Evolutionary conservation across 148 eudicot genomes (phyloP).

Genomic region (Polygonum aviculare): DNA sequence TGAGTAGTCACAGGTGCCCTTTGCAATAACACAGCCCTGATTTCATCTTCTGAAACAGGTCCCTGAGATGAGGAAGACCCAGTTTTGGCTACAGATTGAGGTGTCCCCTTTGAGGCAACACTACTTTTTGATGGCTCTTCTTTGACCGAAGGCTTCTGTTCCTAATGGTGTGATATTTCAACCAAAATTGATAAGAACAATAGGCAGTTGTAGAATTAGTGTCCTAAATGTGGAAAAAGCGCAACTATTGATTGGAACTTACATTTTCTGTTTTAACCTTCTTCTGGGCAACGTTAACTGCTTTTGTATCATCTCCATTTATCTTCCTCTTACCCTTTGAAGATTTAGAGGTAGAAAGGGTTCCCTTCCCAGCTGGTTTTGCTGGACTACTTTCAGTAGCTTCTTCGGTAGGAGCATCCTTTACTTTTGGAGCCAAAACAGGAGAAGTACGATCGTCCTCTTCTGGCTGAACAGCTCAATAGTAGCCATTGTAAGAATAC

Average conservation of each 20-base stretch:
- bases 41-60: constrained; percentile 92
- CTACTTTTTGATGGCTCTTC: constrained; percentile 44
- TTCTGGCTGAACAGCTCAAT: constrained; percentile 26
- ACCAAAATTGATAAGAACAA: constrained; percentile 12
- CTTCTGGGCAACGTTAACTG: constrained; percentile 48
- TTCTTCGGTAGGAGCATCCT: constrained; percentile 75
- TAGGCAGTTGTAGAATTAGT: neutral
- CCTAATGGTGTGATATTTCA: constrained; percentile 28
- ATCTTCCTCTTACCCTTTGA: constrained; percentile 81
- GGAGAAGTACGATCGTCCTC: constrained; percentile 77
- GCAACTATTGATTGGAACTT: neutral
- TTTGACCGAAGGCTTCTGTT: constrained; percentile 42
- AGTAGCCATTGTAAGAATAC: neutral
- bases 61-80: constrained; percentile 43
- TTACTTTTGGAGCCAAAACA: constrained; percentile 70
- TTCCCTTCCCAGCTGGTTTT: constrained; percentile 62
- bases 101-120: constrained; percentile 30
- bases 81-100: constrained; percentile 32
- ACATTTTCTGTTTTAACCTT: constrained; percentile 88
- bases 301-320: constrained; percentile 56
- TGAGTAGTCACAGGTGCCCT: constrained; percentile 70
- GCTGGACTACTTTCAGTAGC: constrained; percentile 64
- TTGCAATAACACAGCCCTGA: constrained; percentile 64
- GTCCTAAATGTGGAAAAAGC: neutral
- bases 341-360: constrained; percentile 64